Conservation (phyloP, 257 asterid species). For the Petunia secreta region DNA sequence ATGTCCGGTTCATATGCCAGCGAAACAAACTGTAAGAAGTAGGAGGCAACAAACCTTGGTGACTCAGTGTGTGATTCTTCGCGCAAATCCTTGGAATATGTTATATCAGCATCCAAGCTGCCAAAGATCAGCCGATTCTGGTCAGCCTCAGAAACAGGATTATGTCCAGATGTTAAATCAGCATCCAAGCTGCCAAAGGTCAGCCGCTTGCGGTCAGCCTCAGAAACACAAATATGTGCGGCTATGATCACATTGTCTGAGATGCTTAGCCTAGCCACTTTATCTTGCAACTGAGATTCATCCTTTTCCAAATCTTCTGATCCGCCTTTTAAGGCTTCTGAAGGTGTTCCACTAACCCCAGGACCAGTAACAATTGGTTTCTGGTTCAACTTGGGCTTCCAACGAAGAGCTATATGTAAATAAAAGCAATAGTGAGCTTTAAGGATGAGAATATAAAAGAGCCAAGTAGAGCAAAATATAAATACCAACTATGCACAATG, state of each 20-base stretch:
- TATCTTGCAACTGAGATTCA: slow-evolving; percentile 54
- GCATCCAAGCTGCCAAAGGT: slow-evolving; percentile 81
- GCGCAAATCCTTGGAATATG: slow-evolving; percentile 39
- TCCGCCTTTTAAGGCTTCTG: slow-evolving; percentile 51
- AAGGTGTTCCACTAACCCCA: slow-evolving; percentile 59
- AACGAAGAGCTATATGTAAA: slow-evolving; percentile 59
- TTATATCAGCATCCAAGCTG: slow-evolving; percentile 68
- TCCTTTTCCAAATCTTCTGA: slow-evolving; percentile 49
- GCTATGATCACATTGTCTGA: slow-evolving; percentile 88
- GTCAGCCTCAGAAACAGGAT: slow-evolving; percentile 82
- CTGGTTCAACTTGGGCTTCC: slow-evolving; percentile 83
- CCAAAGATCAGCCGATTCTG: slow-evolving; percentile 81
- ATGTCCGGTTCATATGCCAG: not conserved
- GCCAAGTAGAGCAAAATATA: not conserved
- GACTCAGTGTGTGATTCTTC: slow-evolving; percentile 50
- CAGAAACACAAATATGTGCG: slow-evolving; percentile 84
- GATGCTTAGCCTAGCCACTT: slow-evolving; percentile 45
- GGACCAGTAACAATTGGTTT: slow-evolving; percentile 55
- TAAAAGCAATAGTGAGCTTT: slow-evolving; percentile 35
- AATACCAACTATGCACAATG: not conserved
- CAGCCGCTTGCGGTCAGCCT: slow-evolving; percentile 69
- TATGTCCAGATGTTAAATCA: slow-evolving; percentile 63
- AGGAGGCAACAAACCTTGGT: slow-evolving; percentile 55
- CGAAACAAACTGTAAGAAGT: not conserved
- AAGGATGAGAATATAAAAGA: not conserved